Percentiles rank a stretch among this genome's conserved stretches.
phyloP scores from a whole-genome alignment of 148 eudicot species.

The Arctostaphylos glauca region DNA sequence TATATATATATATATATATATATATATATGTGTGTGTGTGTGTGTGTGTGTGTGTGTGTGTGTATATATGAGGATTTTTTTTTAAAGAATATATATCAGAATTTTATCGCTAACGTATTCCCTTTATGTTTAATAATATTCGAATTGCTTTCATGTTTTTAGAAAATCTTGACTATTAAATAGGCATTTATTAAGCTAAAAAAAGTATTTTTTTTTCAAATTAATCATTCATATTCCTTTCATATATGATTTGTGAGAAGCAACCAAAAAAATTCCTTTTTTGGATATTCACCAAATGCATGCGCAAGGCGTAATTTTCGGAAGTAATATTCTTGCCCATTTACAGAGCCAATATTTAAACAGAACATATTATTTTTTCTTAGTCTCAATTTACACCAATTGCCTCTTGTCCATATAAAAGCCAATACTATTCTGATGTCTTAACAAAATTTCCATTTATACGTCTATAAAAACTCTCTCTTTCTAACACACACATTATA shows the following conservation, averaged over 20 bases:
- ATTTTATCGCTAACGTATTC: too few relatives aligned
- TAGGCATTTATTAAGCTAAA: background rate
- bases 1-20: too few relatives aligned
- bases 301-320: background rate
- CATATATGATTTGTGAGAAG: background rate
- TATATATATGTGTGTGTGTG: too few relatives aligned
- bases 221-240: background rate
- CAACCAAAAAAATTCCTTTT: background rate
- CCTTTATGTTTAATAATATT: background rate
- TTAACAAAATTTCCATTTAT: background rate
- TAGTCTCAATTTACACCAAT: background rate
- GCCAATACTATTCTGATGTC: conserved; percentile 1
- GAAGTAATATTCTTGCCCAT: background rate
- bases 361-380: background rate
- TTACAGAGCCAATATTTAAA: background rate
- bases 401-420: background rate
- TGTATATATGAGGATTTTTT: too few relatives aligned
- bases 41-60: too few relatives aligned
- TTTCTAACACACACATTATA: too few relatives aligned
- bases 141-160: background rate
- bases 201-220: background rate
- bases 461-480: too few relatives aligned
- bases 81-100: too few relatives aligned
- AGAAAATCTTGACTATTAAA: background rate
- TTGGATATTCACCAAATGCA: too few relatives aligned